These are phyloP conservation scores for Lentinus brumalis DNA, from an alignment of 768 basidiomycete genomes.

Conservation along the genomic window DNA sequence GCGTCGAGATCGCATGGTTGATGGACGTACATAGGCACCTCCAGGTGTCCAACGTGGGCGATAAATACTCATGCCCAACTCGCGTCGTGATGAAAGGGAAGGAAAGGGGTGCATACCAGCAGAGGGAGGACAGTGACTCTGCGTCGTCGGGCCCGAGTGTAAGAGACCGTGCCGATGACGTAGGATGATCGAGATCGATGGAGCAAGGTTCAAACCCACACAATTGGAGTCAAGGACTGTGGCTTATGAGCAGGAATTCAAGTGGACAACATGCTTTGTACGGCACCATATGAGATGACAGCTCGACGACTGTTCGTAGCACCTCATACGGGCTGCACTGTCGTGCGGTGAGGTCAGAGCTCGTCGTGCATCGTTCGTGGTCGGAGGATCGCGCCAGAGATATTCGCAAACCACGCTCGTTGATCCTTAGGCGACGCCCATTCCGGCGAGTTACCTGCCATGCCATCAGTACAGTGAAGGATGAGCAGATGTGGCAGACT, in stretches of 20 bases:
- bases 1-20: background rate
- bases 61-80: background rate
- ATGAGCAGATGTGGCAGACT: constrained; percentile 15
- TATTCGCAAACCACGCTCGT: constrained; percentile 59
- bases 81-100: too few relatives aligned
- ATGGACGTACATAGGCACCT: background rate
- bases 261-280: too few relatives aligned
- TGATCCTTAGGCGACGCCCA: constrained; percentile 69
- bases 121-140: too few relatives aligned
- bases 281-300: too few relatives aligned
- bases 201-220: too few relatives aligned
- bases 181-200: background rate
- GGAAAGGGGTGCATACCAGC: too few relatives aligned
- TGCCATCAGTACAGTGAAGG: constrained; percentile 49
- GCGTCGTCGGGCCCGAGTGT: too few relatives aligned
- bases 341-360: background rate
- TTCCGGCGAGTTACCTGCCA: constrained; percentile 56
- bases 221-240: background rate
- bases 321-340: too few relatives aligned
- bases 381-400: constrained; percentile 45
- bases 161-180: background rate
- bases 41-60: background rate
- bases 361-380: background rate
- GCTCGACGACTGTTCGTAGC: too few relatives aligned
- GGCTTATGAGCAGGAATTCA: background rate